Base-by-base conservation (phyloP, 768 basidiomycete genomes). In the Coprinopsis strossmayeri region DNA sequence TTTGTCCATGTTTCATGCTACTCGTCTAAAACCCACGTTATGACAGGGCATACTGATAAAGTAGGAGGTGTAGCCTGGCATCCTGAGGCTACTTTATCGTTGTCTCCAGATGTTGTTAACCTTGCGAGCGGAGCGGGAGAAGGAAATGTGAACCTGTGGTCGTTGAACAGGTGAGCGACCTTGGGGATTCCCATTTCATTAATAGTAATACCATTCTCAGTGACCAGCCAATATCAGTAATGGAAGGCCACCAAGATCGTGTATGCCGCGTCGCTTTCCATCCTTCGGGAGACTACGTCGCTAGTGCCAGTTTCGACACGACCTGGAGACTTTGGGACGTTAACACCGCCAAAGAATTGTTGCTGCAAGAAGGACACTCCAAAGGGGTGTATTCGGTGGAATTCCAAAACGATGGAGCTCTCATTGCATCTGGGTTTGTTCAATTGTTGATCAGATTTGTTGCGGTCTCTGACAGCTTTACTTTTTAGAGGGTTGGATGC, bases 281-380 rank as follows among this genome's bases (percentile, higher is more conserved):
- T 64, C 94, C 96, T 1, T 95, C 92, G 0, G 96, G 96, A 1
- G 70, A 85, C 38, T 98, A 94, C 63, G 79, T 96, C 24, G 94
- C 88, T 1, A 94, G 91, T 52, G 94, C 96, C 1, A 91, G 90
- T 54, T 98, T 94, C 58, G 96, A 99, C 64, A 95, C 91, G 13
- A 90, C 95, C 23, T 99, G 96, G 96, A 73, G 96, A 37, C 65
- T 98, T 45, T 99, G 96, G 96, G 95, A 99, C 64, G 85, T 92
- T 12, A 74, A 76, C 45, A 88, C 83, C 0, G 70, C 82, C 1
- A 82, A 82, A 63, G 91, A 96, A 58, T 63, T 99, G 10, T 68
- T 95, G 24, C 65, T 94, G 10, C 96, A 99, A 65, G 94, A 98
- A 64, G 96, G 96, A 0, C 96, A 99, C 61, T 92, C 92, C 2